Evolutionary conservation across 2,329 filamentous ascomycete species (phyloP).

Genomic region (Tothia fuscella): DNA sequence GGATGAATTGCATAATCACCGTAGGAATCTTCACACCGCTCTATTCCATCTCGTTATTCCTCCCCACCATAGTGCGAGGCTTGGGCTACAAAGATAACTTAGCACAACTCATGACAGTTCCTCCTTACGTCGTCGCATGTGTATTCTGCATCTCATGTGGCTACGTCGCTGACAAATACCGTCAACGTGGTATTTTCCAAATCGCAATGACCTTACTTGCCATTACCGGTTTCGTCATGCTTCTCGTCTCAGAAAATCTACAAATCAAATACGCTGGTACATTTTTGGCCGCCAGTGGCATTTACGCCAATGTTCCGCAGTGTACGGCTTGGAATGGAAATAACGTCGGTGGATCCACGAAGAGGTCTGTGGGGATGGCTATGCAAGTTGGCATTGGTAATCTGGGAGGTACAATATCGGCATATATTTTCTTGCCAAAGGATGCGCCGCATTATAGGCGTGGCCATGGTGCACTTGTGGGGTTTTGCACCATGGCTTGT

Average conservation of each 20-base stretch:
- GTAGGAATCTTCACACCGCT: slow-evolving; percentile 25
- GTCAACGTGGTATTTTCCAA: slow-evolving; percentile 11
- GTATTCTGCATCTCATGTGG: slow-evolving; percentile 11
- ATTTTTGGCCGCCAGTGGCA: slow-evolving; percentile 31
- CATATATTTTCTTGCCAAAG: slow-evolving; percentile 36
- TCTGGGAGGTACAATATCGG: slow-evolving; percentile 36
- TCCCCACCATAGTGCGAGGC: slow-evolving; percentile 53
- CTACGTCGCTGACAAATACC: slow-evolving; percentile 6
- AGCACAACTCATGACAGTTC: slow-evolving; percentile 52
- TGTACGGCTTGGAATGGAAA: slow-evolving; percentile 48
- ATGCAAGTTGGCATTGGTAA: slow-evolving; percentile 43
- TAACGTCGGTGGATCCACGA: slow-evolving; percentile 44
- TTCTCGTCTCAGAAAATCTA: slow-evolving; percentile 20
- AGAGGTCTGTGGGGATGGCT: slow-evolving; percentile 44
- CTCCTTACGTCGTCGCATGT: slow-evolving; percentile 45
- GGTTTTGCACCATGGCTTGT: slow-evolving; percentile 34
- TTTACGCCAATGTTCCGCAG: slow-evolving; percentile 45
- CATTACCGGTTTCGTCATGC: slow-evolving; percentile 27
- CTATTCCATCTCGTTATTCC: slow-evolving; percentile 33
- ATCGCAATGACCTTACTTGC: slow-evolving; percentile 7
- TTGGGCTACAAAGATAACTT: slow-evolving; percentile 49
- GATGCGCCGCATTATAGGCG: slow-evolving; percentile 32
- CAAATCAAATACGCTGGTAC: slow-evolving; percentile 28
- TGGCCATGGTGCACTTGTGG: slow-evolving; percentile 37
- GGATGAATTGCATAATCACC: slow-evolving; percentile 21